Evolutionary conservation across 441 rosid genomes (phyloP), one percentile per base, ranked within the genome.

Genomic region (Gossypium gossypioides): DNA sequence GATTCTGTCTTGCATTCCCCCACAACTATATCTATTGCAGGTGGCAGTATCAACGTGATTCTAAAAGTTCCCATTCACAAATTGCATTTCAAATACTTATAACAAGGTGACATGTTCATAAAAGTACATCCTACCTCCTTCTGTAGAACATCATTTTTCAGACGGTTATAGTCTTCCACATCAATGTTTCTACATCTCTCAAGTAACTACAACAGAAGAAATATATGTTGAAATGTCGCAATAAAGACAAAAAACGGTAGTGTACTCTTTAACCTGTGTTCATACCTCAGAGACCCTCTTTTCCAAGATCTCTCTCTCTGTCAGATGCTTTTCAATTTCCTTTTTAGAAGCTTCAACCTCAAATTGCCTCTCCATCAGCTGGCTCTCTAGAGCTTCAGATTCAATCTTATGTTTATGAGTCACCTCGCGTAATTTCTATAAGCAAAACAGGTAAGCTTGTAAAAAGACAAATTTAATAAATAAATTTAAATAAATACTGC

Each of bases 391-490:
- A 61, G 76, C 79, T 71, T 89, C 97, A 74, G 75, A 78, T 64
- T 89, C 88, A 72, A 76, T 77, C 81, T 73, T 82, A 77, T 84
- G 84, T 80, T 86, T 87, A 40, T 88, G 93, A 59, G 87, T 87
- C 56, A 78, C 86, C 65, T 91, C 96, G 32, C 90, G 97, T 80
- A 88, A 80, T 89, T 89, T 93, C 99, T 96, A 81, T 75, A 51
- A 65, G 68, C n/a, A 18, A 42, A 70, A 3, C 6, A 59, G 57
- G 10, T 37, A 69, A 75, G 52, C 6, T 66, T 16, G n/a, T 13
- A 54, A 59, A 60, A 61, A 72, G 40, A 44, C 5, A 32, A 73
- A 51, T 46, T 54, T n/a, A 16, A 56, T 56, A 56, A 22, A 55
- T 55, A 32, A 18, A 7, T 8, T 37, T 8, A 37, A 70, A 68